These are phyloP conservation scores for Neurospora sp. DNA, from an alignment of 495 filamentous ascomycete species.

Conservation along the genomic window DNA sequence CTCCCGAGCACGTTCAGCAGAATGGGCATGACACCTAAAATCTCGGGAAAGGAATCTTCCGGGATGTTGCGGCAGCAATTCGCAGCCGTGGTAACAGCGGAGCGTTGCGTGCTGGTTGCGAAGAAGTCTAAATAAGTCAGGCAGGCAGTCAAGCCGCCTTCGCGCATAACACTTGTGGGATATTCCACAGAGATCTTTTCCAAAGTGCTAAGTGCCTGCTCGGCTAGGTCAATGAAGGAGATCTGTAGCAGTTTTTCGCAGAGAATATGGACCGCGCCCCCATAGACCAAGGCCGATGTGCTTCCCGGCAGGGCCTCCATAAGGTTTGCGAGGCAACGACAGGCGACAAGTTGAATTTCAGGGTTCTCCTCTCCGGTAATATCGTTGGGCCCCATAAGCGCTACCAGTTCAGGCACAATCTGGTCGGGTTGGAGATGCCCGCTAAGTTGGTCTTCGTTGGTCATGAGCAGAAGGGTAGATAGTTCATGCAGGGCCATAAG, in stretches of 20 bases:
- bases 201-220: slow-evolving; percentile 91
- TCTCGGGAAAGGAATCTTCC: slow-evolving; percentile 79
- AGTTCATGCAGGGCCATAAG: slow-evolving; percentile 88
- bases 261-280: slow-evolving; percentile 85
- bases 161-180: slow-evolving; percentile 88
- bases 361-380: slow-evolving; percentile 80
- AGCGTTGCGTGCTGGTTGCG: slow-evolving; percentile 90
- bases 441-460: slow-evolving; percentile 92
- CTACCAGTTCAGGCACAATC: slow-evolving; percentile 90
- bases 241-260: slow-evolving; percentile 93
- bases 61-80: slow-evolving; percentile 97
- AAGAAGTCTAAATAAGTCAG: slow-evolving; percentile 96
- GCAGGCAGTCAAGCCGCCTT: slow-evolving; percentile 90
- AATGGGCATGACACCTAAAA: slow-evolving; percentile 91
- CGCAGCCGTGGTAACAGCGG: slow-evolving; percentile 91
- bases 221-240: slow-evolving; percentile 91
- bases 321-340: slow-evolving; percentile 89
- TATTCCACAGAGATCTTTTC: slow-evolving; percentile 98
- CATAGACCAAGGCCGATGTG: slow-evolving; percentile 91
- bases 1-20: slow-evolving; percentile 80
- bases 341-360: slow-evolving; percentile 96
- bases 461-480: slow-evolving; percentile 84
- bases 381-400: slow-evolving; percentile 83
- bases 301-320: slow-evolving; percentile 95
- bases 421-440: slow-evolving; percentile 91